phyloP scores from a whole-genome alignment of 805 yeast genomes.

The Ogataea chonburiensis region DNA sequence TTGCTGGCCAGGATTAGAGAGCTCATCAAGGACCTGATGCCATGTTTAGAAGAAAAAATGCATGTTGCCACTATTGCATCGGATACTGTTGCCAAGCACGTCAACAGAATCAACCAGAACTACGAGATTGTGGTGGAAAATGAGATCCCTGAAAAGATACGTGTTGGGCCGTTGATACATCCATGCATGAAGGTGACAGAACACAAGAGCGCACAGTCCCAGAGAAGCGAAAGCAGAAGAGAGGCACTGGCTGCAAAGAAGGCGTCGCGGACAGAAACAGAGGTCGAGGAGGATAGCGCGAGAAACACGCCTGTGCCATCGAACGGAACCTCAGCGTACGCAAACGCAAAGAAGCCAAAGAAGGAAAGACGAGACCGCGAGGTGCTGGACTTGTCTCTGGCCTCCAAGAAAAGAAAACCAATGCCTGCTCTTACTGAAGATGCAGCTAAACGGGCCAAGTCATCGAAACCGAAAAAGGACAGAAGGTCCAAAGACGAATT shows the following conservation, averaged over 20 bases:
- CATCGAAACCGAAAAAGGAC: conserved; percentile 22
- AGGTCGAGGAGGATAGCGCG: conserved; percentile 26
- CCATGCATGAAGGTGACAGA: conserved; percentile 77
- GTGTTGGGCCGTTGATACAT: conserved; percentile 79
- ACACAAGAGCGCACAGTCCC: conserved; percentile 66
- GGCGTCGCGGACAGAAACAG: conserved; percentile 41
- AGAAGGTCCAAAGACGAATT: conserved; percentile 15
- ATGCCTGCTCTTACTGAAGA: conserved; percentile 4
- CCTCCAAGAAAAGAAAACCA: conserved; percentile 10
- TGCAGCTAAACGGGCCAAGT: conserved; percentile 16
- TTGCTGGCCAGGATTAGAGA: conserved; percentile 42
- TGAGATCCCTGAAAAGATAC: conserved; percentile 79
- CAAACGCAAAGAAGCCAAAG: conserved; percentile 15
- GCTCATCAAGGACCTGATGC: conserved; percentile 68
- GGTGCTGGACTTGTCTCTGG: conserved; percentile 1
- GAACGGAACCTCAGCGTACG: conserved; percentile 11
- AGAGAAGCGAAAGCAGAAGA: conserved; percentile 80
- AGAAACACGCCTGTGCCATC: conserved; percentile 21
- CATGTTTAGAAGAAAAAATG: conserved; percentile 94
- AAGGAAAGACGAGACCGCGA: conserved; percentile 19
- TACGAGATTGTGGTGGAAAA: conserved; percentile 68
- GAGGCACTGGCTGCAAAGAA: conserved; percentile 91
- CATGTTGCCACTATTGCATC: conserved; percentile 92
- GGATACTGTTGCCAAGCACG: conserved; percentile 67
- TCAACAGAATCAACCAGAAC: conserved; percentile 75